Evolutionary conservation across 352 stramenopile species (phyloP), one percentile per base, ranked within the genome.

Genomic region (Globisporangium acanthophoron): DNA sequence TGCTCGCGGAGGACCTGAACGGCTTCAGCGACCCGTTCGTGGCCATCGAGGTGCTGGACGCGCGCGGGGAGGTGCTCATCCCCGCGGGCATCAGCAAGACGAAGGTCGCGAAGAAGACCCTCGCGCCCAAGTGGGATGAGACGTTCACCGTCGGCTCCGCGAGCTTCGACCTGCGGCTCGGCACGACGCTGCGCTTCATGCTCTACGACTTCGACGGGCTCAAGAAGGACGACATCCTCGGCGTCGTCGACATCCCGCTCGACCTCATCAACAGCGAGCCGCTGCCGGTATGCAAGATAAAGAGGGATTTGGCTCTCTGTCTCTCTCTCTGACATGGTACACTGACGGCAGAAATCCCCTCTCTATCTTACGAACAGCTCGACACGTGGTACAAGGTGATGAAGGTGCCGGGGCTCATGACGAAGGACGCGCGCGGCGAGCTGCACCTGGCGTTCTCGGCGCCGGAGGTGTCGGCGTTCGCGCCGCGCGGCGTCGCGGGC

Each of bases 21-120:
- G 83, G 83, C 54, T 80, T 76, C 40, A 91, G 80, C 69, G 80
- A 90, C 63, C 80, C 80, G 54, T 90, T 81, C 62, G 78, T 87
- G 56, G 59, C 73, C 52, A 51, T 90, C 11, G 65, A 70, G 50
- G 74, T 85, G 52, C 65, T 86, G 33, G 76, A 90, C 62, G 61
- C 68, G 54, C 73, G 66, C 47, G 76, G 74, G 53, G 62, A 74
- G 6, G 60, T 65, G 16, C 59, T 88, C 41, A 65, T 67, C 21
- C 59, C 67, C 8, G 74, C 66, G 15, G 71, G 73, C 6, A 56
- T 58, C 39, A 68, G 71, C 66, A 79, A 87, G 69, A 87, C 73
- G 58, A 60, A 66, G 51, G 64, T 83, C 50, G 57, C 61, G 29
- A 73, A 74, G 52, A 73, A 73, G 53, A 88, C 76, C n/a, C 66